Percentiles rank a stretch among this genome's conserved stretches.
Conservation (phyloP, 164 flowering plant genomes). For the Amborella trichopoda region DNA sequence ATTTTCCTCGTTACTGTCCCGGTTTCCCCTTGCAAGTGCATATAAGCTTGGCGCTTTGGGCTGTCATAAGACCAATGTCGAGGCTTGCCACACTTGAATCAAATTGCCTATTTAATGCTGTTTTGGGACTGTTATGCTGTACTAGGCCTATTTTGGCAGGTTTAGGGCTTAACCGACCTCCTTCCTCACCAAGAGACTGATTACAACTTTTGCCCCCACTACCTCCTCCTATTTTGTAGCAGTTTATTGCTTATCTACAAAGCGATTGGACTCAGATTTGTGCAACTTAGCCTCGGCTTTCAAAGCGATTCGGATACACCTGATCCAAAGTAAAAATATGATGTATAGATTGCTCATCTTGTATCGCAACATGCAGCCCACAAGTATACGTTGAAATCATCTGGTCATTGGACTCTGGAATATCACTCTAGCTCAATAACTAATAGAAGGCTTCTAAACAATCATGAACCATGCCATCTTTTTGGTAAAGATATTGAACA, state of each 20-base stretch:
- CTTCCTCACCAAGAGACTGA: not conserved
- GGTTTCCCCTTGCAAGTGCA: not conserved
- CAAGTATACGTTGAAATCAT: not conserved
- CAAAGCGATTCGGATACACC: too few species aligned
- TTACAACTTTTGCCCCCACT: too few species aligned
- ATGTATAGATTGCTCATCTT: too few species aligned
- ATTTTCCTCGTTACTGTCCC: too few species aligned
- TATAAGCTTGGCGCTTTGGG: not conserved
- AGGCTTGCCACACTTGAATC: not conserved
- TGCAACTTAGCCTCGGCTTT: too few species aligned
- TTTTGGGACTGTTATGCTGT: not conserved
- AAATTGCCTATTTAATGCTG: not conserved
- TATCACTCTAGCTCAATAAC: not conserved
- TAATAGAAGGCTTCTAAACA: not conserved
- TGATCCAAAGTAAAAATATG: too few species aligned
- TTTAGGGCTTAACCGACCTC: not conserved
- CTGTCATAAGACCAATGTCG: not conserved
- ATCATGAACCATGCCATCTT: not conserved
- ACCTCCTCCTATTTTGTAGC: too few species aligned
- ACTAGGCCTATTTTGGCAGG: not conserved
- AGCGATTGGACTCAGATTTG: too few species aligned
- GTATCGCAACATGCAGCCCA: not conserved
- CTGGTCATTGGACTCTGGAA: not conserved
- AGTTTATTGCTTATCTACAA: too few species aligned
- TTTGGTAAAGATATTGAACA: not conserved